These are phyloP conservation scores for Fraxinus cuspidata DNA, from an alignment of 257 asterid genomes.

Conservation along the genomic window DNA sequence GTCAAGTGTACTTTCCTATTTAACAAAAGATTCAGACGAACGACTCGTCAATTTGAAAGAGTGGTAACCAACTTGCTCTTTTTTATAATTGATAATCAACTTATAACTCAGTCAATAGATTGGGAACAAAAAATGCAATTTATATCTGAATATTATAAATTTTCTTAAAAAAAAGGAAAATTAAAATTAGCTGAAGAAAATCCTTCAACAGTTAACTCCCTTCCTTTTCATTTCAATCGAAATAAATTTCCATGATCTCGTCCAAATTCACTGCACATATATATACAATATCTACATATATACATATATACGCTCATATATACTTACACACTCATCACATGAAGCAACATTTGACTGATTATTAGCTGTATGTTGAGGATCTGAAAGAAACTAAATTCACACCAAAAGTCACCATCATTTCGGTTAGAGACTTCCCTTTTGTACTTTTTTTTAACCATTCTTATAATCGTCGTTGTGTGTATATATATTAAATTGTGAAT, in stretches of 20 bases:
- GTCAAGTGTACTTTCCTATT: too few species aligned
- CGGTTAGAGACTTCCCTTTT: slow-evolving; percentile 21
- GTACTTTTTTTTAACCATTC: slow-evolving; percentile 22
- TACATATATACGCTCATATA: background rate
- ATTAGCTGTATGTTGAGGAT: slow-evolving; percentile 30
- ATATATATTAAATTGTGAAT: background rate
- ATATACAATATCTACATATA: background rate
- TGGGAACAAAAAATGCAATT: too few species aligned
- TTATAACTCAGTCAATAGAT: too few species aligned
- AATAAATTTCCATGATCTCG: background rate
- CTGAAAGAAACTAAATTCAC: slow-evolving; percentile 36
- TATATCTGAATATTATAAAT: too few species aligned
- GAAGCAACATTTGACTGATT: slow-evolving; percentile 42
- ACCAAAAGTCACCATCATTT: slow-evolving; percentile 25
- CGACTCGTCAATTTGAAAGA: too few species aligned
- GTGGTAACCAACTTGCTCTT: too few species aligned
- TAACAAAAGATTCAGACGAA: too few species aligned
- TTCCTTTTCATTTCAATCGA: background rate
- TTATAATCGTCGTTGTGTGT: background rate
- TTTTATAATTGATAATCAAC: too few species aligned
- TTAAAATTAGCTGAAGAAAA: background rate
- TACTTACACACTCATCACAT: slow-evolving; percentile 35
- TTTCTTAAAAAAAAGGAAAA: too few species aligned
- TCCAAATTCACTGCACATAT: background rate
- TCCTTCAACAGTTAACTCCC: background rate